Base-by-base conservation (phyloP, 306 rosid genomes). In the Rubus idaeus region DNA sequence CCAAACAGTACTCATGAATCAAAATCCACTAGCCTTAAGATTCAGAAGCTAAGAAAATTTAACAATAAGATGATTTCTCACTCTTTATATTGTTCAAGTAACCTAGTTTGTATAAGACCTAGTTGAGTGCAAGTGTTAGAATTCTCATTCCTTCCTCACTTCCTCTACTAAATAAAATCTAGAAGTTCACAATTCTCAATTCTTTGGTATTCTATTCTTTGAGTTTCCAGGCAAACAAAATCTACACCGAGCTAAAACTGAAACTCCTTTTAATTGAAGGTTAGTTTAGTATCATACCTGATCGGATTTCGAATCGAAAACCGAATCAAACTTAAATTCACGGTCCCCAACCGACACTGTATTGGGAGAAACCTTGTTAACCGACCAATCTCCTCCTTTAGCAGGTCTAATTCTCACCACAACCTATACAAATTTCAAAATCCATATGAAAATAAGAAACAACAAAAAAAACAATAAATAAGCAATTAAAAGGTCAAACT, bases 401-500 rank as follows among this genome's bases (percentile, higher is more conserved):
- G 75, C 73, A 30, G 98, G 97, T 75, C 87, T 95, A 40, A 95
- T 90, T 67, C 99, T 86, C 45, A 92, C 96, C 1, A 88, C 88
- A 82, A 95, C 99, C 99, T 94, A 80, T 40, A 21, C 58, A 67
- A 52, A 68, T 42, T 65, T 23, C 46, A 14, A 80, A 68, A 47
- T 5, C 58, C 74, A 70, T 66, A 78, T 14, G 40, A 57, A 68
- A 50, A 26, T 20, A 37, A 30, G 21, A 10, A 50, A 37, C 52
- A 55, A 50, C 52, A 55, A 50, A 30, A 4, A 40, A 71, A 18
- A 20, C 3, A 14, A 61, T 1, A 42, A 18, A n/a, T n/a, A 58
- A 37, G 23, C 35, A 8, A 35, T 53, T 1, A 47, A 40, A 26
- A 72, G 14, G 21, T 40, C 11, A 42, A 20, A 62, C 17, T 39